Base-by-base conservation (phyloP, 1,284 basidiomycete species). In the Anthracocystis walkeri region DNA sequence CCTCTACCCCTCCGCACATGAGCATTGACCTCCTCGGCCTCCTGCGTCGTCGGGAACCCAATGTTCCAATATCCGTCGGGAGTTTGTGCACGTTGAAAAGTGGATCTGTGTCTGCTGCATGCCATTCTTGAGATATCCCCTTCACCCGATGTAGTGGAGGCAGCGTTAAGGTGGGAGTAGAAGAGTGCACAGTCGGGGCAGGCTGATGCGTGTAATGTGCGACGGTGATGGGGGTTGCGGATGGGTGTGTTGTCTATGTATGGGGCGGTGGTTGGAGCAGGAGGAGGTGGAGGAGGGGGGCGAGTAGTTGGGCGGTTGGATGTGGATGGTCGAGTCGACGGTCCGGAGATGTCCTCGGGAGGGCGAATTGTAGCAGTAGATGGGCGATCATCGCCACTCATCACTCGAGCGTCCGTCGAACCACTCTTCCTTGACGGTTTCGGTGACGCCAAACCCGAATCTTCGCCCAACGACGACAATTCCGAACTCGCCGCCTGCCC, bases 51-150 rank as follows among this genome's bases (percentile, higher is more conserved):
- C 1, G 73, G 73, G 38, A 75, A 75, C 7, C 29, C 67, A 5
- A 71, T 75, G 16, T 75, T 71, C 73, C 73, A 75, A 31, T 75
- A 75, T 1, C 67, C 73, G 0, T 60, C 63, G 2, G 73, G 73
- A 0, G 73, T 75, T 0, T 27, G 7, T 18, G 60, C 60, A 6
- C 73, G 53, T 20, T 35, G 41, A 18, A 53, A 64, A 0, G 72
- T 69, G 14, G 66, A 50, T 1, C 72, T 51, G 21, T 75, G 72
- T 11, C 72, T 41, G 11, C 66, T 69, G 23, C 66, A 75, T 1
- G 72, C 66, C 12, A 38, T 49, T 4, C 63, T 20, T 25, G 69
- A 67, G 5, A 46, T 11, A 23, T 63, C 45, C 2, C 69, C 68
- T n/a, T 48, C 18, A 0, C 46, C 18, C 16, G 5, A 4, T 3